Conservation (phyloP, 768 basidiomycete species). For the Naematelia aurantialba region DNA sequence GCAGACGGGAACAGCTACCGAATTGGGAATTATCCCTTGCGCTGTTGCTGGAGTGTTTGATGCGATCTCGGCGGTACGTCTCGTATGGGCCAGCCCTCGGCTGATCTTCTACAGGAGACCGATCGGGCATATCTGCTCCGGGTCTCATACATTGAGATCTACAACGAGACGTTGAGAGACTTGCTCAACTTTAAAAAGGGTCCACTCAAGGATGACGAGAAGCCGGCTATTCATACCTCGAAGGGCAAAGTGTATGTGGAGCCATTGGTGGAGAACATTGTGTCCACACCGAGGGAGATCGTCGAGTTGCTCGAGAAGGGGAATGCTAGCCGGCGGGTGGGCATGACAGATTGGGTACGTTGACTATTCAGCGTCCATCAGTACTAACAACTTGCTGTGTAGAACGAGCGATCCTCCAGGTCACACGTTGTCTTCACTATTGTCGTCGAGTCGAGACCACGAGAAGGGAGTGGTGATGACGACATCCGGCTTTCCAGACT, state of each 20-base stretch:
- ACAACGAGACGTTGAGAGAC: conserved; percentile 48
- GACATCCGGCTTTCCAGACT: conserved; percentile 47
- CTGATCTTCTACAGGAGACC: conserved; percentile 29
- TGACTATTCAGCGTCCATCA: neutral
- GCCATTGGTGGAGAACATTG: conserved; percentile 61
- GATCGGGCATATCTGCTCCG: conserved; percentile 44
- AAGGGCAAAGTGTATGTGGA: conserved; percentile 49
- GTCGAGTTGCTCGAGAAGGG: conserved; percentile 65
- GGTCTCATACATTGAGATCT: conserved; percentile 50
- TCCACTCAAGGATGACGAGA: conserved; percentile 39
- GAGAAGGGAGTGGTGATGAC: conserved; percentile 36
- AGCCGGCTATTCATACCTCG: conserved; percentile 41
- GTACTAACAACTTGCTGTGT: neutral
- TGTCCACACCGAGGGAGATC: conserved; percentile 75
- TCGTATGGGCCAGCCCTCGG: neutral
- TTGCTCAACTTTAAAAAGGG: conserved; percentile 43
- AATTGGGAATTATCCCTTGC: conserved; percentile 48
- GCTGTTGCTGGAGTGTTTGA: conserved; percentile 49
- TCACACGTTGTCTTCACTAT: conserved; percentile 51
- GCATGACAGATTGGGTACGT: conserved; percentile 48
- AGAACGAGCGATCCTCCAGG: conserved; percentile 49
- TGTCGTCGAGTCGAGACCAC: conserved; percentile 39
- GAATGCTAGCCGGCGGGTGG: conserved; percentile 37
- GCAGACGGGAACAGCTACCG: conserved; percentile 39
- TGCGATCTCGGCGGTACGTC: conserved; percentile 45